Conservation (phyloP, 2,329 filamentous ascomycete species). For the Tolypocladium tropicale region DNA sequence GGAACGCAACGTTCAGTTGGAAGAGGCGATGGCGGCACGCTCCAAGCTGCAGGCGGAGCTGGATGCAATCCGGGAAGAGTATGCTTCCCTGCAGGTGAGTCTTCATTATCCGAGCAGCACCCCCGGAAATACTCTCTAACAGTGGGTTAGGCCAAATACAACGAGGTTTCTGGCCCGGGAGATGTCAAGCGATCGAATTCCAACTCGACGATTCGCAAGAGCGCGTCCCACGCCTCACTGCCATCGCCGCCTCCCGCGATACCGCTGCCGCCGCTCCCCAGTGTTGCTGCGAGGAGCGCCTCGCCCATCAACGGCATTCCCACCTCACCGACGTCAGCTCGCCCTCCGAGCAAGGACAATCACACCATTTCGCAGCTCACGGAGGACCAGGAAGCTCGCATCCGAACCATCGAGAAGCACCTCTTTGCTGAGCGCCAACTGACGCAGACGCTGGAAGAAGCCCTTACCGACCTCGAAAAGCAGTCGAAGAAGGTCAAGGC, state of each 20-base stretch:
- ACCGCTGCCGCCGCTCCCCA: conserved; percentile 84
- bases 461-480: conserved; percentile 83
- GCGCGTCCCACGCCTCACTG: conserved; percentile 67
- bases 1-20: conserved; percentile 63
- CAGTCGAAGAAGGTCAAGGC: conserved; percentile 86
- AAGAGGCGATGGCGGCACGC: conserved; percentile 63
- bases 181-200: conserved; percentile 50
- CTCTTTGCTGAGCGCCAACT: conserved; percentile 93
- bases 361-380: conserved; percentile 62
- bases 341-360: conserved; percentile 73
- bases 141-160: conserved; percentile 44
- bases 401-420: conserved; percentile 94
- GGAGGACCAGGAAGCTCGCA: conserved; percentile 91
- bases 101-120: not conserved
- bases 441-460: conserved; percentile 89
- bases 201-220: conserved; percentile 71
- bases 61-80: conserved; percentile 57
- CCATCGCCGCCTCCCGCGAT: conserved; percentile 93
- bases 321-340: conserved; percentile 45
- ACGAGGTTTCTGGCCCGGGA: conserved; percentile 32
- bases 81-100: conserved; percentile 67
- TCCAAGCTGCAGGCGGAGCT: conserved; percentile 56
- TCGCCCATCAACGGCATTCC: conserved; percentile 33
- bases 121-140: not conserved
- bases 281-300: conserved; percentile 34